phyloP scores from a whole-genome alignment of 495 filamentous ascomycete genomes.

The Aspergillus conjunctus region DNA sequence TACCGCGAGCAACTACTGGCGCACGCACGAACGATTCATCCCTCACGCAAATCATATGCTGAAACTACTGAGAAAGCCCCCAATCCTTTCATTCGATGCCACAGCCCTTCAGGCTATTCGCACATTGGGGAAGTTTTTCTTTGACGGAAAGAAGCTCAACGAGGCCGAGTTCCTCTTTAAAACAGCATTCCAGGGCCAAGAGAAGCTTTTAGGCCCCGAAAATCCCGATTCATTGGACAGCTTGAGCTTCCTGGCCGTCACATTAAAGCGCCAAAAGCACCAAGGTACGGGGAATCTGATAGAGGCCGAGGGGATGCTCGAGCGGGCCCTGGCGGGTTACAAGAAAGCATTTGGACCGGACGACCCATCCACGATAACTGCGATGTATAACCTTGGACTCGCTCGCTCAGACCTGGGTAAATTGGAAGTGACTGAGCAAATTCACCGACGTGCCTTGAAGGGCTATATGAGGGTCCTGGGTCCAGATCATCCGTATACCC shows the following conservation, averaged over 20 bases:
- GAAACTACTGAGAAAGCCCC: background rate
- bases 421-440: conserved; percentile 10
- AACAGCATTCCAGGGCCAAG: background rate
- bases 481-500: too few relatives aligned
- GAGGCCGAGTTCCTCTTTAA: conserved; percentile 20
- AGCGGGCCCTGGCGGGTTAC: conserved; percentile 32
- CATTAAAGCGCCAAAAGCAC: background rate
- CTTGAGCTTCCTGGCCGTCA: background rate
- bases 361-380: background rate
- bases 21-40: background rate
- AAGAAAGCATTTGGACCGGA: conserved; percentile 23
- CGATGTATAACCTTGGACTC: conserved; percentile 25
- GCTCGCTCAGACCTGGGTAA: conserved; percentile 27
- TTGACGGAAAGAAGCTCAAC: background rate
- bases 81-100: background rate
- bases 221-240: background rate
- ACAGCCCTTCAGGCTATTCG: background rate
- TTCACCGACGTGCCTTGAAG: background rate
- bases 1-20: background rate
- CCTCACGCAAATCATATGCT: background rate
- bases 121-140: background rate
- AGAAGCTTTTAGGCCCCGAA: background rate
- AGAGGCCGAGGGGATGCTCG: conserved; percentile 15
- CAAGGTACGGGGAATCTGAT: background rate
- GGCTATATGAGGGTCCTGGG: too few relatives aligned